These are phyloP conservation scores for Blepharisma undulans DNA, from an alignment of 169 alveolate species.

Conservation along the genomic window DNA sequence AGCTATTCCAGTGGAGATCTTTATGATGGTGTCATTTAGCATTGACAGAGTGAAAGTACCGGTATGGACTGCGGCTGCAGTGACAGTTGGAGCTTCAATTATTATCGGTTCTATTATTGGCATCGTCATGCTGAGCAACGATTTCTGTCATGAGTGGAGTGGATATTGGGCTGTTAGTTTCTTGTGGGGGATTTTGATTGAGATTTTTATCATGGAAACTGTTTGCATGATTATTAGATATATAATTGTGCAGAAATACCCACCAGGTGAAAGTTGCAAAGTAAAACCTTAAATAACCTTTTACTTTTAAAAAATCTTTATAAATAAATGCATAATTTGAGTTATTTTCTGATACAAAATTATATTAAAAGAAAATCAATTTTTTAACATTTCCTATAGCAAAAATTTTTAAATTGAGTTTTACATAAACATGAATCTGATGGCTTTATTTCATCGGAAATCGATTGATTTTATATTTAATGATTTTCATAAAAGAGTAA, in stretches of 20 bases:
- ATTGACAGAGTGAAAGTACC: neutral
- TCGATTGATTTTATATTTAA: too few relatives aligned
- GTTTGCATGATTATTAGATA: neutral
- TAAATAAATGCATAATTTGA: too few relatives aligned
- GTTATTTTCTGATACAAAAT: too few relatives aligned
- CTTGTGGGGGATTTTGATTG: slow-evolving; percentile 17
- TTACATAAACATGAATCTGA: too few relatives aligned
- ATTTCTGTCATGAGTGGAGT: neutral
- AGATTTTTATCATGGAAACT: neutral
- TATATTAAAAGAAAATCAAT: too few relatives aligned
- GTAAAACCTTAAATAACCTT: neutral
- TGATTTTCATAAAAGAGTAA: neutral
- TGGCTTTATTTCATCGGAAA: too few relatives aligned
- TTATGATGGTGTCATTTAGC: neutral
- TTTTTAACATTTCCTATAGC: too few relatives aligned
- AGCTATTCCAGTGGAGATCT: neutral
- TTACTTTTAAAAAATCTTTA: neutral
- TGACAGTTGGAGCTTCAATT: neutral
- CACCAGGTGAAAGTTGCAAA: neutral
- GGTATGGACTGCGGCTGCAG: neutral
- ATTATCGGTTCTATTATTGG: neutral
- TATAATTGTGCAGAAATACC: neutral
- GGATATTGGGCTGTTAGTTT: slow-evolving; percentile 17
- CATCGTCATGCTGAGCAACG: neutral
- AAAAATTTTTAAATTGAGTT: too few relatives aligned